Evolutionary conservation across 345 rosid species (phyloP), one percentile per base, ranked within the genome.

Genomic region (Eucalyptus leucophloia): DNA sequence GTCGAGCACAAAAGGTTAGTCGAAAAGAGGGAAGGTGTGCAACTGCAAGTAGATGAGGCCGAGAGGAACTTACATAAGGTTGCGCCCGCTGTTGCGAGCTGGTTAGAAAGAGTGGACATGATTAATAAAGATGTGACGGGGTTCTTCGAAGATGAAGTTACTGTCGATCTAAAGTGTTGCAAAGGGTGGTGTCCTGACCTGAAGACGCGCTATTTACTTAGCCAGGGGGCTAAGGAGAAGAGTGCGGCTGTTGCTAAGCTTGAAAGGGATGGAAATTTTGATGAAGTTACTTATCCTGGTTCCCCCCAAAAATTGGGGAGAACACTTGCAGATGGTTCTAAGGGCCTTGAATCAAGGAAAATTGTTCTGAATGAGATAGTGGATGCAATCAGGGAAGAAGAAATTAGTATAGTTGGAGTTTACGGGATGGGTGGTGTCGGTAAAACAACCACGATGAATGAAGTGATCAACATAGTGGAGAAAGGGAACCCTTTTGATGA

Each of bases 401-500:
- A 65, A 53, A 62, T 28, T 28, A 2, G 0, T 62, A 62, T 13
- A 12, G 69, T 28, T 28, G 69, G 34, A 19, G 56, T 53, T 53
- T 53, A 8, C 1, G 56, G 56, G 56, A 53, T 53, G 24, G 56
- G 56, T 53, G 56, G 56, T 3, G 24, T 53, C 1, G 56, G 56
- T 53, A 53, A 53, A 53, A 53, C 56, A 53, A 53, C 56, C 24
- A 53, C 19, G 56, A 8, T 53, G 10, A 53, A 53, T 1, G 56
- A 53, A 19, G 10, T 53, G 24, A 53, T 53, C 56, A 53, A 53
- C 0, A 53, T 0, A 53, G 56, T 53, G 56, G 56, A 53, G 0
- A 8, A 53, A 53, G 0, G 0, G 56, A 53, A 53, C 0, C 56
- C 1, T 53, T 53, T 53, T 0, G 0, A 30, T 62, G 34, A 62